These are phyloP conservation scores for Cephaloascus albidus DNA, from an alignment of 805 yeast species.

Conservation along the genomic window DNA sequence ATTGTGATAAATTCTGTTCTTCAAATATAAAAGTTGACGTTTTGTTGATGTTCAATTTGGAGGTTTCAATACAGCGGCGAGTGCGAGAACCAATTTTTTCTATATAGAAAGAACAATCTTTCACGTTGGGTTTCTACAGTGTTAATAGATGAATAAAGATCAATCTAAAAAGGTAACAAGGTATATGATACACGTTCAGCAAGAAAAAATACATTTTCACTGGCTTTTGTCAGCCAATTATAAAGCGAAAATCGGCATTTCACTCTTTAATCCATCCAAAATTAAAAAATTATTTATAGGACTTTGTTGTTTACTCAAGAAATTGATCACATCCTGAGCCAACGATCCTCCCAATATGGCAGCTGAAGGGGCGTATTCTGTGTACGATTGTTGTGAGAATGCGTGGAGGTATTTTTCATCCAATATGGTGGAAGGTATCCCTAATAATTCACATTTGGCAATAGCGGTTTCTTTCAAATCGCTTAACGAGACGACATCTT, in stretches of 20 bases:
- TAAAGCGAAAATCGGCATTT: constrained; percentile 67
- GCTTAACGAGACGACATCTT: constrained; percentile 13
- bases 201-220: too few species aligned
- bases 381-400: constrained; percentile 37
- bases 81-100: too few species aligned
- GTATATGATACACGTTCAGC: too few species aligned
- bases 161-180: too few species aligned
- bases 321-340: constrained; percentile 86
- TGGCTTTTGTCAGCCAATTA: too few species aligned
- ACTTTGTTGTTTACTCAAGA: constrained; percentile 60
- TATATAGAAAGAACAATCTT: too few species aligned
- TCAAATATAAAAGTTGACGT: too few species aligned
- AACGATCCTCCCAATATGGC: constrained; percentile 86
- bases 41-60: too few species aligned
- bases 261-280: constrained; percentile 61
- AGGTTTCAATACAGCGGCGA: too few species aligned
- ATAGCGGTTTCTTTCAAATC: constrained; percentile 18
- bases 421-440: constrained; percentile 33
- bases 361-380: constrained; percentile 75
- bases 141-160: too few species aligned
- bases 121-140: too few species aligned
- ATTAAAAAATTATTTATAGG: constrained; percentile 78
- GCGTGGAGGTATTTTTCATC: constrained; percentile 29
- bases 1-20: too few species aligned
- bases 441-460: constrained; percentile 19